These are phyloP conservation scores for Globisporangium rhizosaccharum DNA, from an alignment of 352 stramenopile species.

Conservation along the genomic window DNA sequence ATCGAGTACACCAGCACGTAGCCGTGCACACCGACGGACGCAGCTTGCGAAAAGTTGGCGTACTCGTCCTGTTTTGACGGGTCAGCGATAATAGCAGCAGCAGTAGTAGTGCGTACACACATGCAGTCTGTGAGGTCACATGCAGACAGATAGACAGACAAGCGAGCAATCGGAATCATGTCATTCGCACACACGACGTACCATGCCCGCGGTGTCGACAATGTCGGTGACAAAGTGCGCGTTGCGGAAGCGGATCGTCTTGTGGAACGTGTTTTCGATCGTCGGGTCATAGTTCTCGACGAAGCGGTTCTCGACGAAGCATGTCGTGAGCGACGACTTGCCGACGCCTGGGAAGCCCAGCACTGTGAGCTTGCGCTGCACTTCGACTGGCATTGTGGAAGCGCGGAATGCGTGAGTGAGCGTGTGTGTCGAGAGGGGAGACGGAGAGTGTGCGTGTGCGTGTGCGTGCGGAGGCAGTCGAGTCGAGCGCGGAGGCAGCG, in stretches of 20 bases:
- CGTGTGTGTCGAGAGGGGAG: no score
- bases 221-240: slow-evolving; percentile 96
- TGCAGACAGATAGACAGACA: not conserved
- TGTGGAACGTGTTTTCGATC: slow-evolving; percentile 96
- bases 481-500: not conserved
- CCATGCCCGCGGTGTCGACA: slow-evolving; percentile 96
- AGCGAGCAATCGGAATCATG: no score
- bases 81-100: not conserved
- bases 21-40: slow-evolving; percentile 93
- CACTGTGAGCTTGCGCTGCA: slow-evolving; percentile 94
- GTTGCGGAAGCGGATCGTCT: slow-evolving; percentile 95
- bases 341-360: slow-evolving; percentile 93
- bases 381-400: slow-evolving; percentile 79
- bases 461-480: not conserved
- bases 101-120: not conserved
- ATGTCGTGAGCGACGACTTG: slow-evolving; percentile 94
- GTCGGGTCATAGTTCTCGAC: slow-evolving; percentile 94
- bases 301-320: slow-evolving; percentile 92
- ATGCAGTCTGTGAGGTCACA: slow-evolving; percentile 2
- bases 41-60: slow-evolving; percentile 94
- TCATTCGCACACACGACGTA: slow-evolving; percentile 14
- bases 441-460: no score
- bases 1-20: slow-evolving; percentile 96
- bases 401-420: not conserved
- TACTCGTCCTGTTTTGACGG: slow-evolving; percentile 87